Evolutionary conservation across 805 yeast genomes (phyloP).

Genomic region (Kodamaea leandrae): DNA sequence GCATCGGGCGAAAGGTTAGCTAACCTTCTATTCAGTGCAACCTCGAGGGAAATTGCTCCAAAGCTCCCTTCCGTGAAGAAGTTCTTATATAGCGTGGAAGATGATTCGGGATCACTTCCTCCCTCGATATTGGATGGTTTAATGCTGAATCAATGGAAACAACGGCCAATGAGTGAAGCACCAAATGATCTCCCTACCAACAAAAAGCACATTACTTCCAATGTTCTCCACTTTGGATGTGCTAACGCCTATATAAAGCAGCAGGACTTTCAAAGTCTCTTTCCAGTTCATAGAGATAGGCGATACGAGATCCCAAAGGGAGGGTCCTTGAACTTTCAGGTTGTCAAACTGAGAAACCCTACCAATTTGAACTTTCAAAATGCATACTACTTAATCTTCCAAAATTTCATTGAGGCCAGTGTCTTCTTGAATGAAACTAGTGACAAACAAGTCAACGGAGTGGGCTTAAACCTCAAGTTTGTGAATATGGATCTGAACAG

Average conservation of each 20-base stretch:
- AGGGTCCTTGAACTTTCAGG: conserved; percentile 33
- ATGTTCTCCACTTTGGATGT: conserved; percentile 38
- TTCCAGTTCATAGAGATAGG: conserved; percentile 34
- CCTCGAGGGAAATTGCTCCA: conserved; percentile 28
- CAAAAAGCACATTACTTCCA: conserved; percentile 14
- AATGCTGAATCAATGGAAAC: conserved; percentile 30
- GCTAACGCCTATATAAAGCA: conserved; percentile 35
- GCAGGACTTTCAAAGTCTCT: conserved; percentile 40
- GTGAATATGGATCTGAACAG: conserved; percentile 27
- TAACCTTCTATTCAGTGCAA: conserved; percentile 29
- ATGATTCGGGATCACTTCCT: conserved; percentile 1
- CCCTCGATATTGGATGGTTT: conserved; percentile 27
- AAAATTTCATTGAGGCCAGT: conserved; percentile 46
- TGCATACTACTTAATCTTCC: conserved; percentile 54
- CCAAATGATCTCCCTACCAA: conserved; percentile 20
- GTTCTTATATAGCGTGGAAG: conserved; percentile 19
- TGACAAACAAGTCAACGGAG: conserved; percentile 51
- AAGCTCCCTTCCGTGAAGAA: conserved; percentile 27
- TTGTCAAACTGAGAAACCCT: conserved; percentile 51
- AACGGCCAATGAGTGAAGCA: conserved; percentile 27
- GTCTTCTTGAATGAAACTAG: conserved; percentile 50
- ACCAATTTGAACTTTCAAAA: conserved; percentile 42
- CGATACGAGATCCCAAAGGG: conserved; percentile 22
- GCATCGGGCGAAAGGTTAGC: conserved; percentile 27
- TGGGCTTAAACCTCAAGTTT: conserved; percentile 45